Conservation (phyloP, 495 filamentous ascomycete genomes). For the Tuber aestivum region DNA sequence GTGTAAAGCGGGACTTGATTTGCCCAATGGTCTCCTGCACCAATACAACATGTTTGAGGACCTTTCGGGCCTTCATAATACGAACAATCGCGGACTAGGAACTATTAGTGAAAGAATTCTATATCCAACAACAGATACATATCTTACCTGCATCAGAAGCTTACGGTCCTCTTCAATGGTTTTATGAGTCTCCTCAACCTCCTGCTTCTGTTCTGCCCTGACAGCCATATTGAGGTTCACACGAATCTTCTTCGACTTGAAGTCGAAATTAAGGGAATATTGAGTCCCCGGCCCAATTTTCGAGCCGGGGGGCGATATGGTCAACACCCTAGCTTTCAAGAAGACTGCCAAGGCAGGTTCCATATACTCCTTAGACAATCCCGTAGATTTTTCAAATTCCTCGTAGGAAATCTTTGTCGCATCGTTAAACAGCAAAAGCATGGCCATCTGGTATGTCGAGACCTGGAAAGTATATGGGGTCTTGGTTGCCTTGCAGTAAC, state of each 20-base stretch:
- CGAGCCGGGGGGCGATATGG: conserved; percentile 57
- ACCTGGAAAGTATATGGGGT: conserved; percentile 96
- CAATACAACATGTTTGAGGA: conserved; percentile 91
- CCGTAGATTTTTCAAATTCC: conserved; percentile 74
- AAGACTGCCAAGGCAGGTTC: conserved; percentile 79
- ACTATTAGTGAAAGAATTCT: conserved; percentile 34
- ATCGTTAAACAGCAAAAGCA: conserved; percentile 94
- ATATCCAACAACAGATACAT: conserved; percentile 5
- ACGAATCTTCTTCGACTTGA: conserved; percentile 95
- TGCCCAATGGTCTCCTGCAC: conserved; percentile 92
- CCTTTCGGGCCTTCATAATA: conserved; percentile 99
- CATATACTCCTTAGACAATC: conserved; percentile 68
- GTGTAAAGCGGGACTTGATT: conserved; percentile 88
- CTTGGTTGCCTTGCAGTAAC: conserved; percentile 81
- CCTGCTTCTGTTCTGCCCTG: conserved; percentile 89
- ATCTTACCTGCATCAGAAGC: conserved; percentile 84
- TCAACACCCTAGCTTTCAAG: conserved; percentile 82
- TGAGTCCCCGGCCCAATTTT: conserved; percentile 70
- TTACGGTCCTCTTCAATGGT: conserved; percentile 98
- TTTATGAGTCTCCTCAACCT: conserved; percentile 96
- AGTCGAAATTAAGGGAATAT: conserved; percentile 81
- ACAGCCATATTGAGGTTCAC: conserved; percentile 93
- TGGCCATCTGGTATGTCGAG: conserved; percentile 94
- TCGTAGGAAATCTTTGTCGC: conserved; percentile 76
- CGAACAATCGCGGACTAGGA: conserved; percentile 89